These are phyloP conservation scores for Roridomyces roridus DNA, from an alignment of 768 basidiomycete species.

Conservation along the genomic window DNA sequence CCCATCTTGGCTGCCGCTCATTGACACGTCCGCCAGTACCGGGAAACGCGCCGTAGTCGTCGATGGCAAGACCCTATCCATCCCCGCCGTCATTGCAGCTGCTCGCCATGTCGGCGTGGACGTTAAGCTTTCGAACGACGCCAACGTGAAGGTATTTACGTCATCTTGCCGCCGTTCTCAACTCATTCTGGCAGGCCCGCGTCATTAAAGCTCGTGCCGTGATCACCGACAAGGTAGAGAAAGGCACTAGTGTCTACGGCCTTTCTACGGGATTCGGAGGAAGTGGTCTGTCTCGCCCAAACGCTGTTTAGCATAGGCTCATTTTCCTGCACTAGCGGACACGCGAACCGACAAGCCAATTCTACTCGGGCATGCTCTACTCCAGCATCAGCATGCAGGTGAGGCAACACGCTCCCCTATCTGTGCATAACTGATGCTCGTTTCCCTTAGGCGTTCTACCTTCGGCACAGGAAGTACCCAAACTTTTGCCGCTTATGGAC, in stretches of 20 bases:
- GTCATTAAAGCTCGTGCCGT: slow-evolving; percentile 69
- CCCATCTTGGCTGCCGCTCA: background rate
- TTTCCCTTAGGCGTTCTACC: slow-evolving; percentile 51
- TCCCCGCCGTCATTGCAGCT: slow-evolving; percentile 70
- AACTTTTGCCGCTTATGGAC: slow-evolving; percentile 70
- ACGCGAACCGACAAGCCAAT: slow-evolving; percentile 73
- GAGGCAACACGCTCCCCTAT: background rate
- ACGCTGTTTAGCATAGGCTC: slow-evolving; percentile 6
- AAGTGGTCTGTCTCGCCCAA: slow-evolving; percentile 52
- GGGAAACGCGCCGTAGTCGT: slow-evolving; percentile 59
- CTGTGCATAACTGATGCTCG: background rate
- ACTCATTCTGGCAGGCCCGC: slow-evolving; percentile 38
- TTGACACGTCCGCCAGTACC: slow-evolving; percentile 39
- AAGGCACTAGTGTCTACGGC: slow-evolving; percentile 78
- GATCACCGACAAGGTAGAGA: slow-evolving; percentile 71
- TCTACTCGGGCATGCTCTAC: slow-evolving; percentile 66
- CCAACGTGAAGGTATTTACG: slow-evolving; percentile 7
- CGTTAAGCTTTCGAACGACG: slow-evolving; percentile 38
- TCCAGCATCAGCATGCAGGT: slow-evolving; percentile 79
- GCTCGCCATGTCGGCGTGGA: slow-evolving; percentile 58
- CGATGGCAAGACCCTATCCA: slow-evolving; percentile 68
- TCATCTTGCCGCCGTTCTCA: background rate
- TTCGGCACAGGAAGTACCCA: slow-evolving; percentile 50
- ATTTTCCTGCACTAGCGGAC: slow-evolving; percentile 54
- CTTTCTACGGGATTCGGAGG: slow-evolving; percentile 84